Base-by-base conservation (phyloP, 139 green algal species). In the Raphidocelis subcapitata region DNA sequence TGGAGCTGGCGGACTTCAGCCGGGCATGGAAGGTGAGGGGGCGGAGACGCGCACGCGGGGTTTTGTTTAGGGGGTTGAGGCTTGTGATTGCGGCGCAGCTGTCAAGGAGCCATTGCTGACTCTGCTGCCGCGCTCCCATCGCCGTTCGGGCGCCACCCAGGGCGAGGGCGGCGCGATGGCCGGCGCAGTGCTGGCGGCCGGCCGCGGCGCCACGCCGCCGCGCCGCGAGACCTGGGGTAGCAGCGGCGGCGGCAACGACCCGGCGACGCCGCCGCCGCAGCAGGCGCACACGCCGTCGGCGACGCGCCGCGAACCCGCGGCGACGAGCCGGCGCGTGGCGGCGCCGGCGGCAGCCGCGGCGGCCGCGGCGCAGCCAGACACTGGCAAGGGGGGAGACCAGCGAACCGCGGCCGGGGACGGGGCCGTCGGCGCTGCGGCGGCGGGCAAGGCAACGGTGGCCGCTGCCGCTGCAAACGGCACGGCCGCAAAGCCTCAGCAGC, bases 101-200 rank as follows among this genome's bases (percentile, higher is more conserved):
- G 41, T 49, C 41, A 8, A 49, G 41, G 41, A 12, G 41, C 8
- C 8, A 49, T 8, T 8, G 8, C 8, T 49, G 41, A 49, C 41
- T 12, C 8, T 8, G 59, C 59, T 44, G 59, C 26, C 14, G n/a
- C 31, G 59, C 14, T 52, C 29, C 35, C 37, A 24, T n/a, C 4
- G 64, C 31, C 20, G 28, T 32, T 47, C 51, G 62, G 23, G 29
- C 29, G 36, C 24, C 12, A 16, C 46, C 29, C 82, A 88, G 78
- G 84, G 85, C 5, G 85, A 92, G 61, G 84, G 76, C 28, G 88
- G 86, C 5, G 83, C 86, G 41, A 74, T 90, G 41, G 85, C 86
- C n/a, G 88, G 86, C 15, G 85, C 84, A 15, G 87, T 89, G 37
- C 66, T 86, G 31, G 84, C 86, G 28, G 73, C 79, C n/a, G 66